Conservation (phyloP, 2,329 filamentous ascomycete species). For the Shiraia bambusicola region DNA sequence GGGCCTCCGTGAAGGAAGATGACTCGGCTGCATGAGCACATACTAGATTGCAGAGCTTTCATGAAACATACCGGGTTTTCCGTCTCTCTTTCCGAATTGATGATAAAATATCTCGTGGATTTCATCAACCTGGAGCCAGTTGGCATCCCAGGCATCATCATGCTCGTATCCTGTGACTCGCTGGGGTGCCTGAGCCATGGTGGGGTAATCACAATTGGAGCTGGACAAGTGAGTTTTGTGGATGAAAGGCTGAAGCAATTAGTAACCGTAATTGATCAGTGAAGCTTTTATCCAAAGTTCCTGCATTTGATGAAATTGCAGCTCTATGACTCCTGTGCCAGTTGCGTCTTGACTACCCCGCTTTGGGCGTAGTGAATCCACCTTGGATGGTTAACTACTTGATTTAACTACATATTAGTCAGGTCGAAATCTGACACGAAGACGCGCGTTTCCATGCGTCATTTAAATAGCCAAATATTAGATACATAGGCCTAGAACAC, state of each 20-base stretch:
- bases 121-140: conserved; percentile 36
- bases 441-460: too few species aligned
- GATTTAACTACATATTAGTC: too few species aligned
- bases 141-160: conserved; percentile 37
- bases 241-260: neutral
- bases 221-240: neutral
- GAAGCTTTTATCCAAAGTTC: neutral
- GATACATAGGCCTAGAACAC: too few species aligned
- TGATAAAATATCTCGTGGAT: conserved; percentile 44
- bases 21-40: conserved; percentile 17
- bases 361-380: conserved; percentile 8
- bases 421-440: too few species aligned
- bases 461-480: too few species aligned
- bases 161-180: conserved; percentile 32
- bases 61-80: conserved; percentile 40
- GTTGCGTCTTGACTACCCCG: conserved; percentile 9
- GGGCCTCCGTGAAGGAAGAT: conserved; percentile 52
- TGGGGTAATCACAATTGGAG: neutral
- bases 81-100: conserved; percentile 43
- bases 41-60: neutral
- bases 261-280: neutral
- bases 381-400: too few species aligned
- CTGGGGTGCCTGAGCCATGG: conserved; percentile 16
- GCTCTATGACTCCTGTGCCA: too few species aligned
- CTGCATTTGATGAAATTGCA: too few species aligned